Conservation (phyloP, 2,329 filamentous ascomycete species). For the Alternaria infectoria region DNA sequence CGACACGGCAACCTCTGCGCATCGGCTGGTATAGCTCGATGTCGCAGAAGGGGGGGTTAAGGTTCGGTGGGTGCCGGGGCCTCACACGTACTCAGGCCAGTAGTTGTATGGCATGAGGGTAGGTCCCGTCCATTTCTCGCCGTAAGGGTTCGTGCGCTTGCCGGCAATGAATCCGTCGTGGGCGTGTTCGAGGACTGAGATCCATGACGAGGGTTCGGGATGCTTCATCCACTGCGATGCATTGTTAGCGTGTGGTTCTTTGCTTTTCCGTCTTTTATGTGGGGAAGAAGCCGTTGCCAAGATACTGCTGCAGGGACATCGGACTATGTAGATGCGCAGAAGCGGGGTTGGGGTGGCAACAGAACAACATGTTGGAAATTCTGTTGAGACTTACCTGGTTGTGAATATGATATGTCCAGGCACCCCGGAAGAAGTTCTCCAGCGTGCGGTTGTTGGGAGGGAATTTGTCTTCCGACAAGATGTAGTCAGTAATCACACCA, state of each 20-base stretch:
- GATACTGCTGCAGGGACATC: conserved; percentile 8
- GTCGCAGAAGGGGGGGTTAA: not conserved
- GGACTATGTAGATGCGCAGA: not conserved
- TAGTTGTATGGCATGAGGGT: conserved; percentile 56
- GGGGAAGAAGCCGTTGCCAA: not conserved
- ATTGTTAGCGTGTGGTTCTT: conserved; percentile 27
- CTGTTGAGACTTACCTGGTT: conserved; percentile 56
- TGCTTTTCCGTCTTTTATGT: conserved; percentile 12
- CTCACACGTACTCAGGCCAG: conserved; percentile 58
- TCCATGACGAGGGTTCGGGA: conserved; percentile 63
- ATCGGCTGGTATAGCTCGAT: conserved; percentile 12
- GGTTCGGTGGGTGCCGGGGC: not conserved
- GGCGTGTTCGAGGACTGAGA: conserved; percentile 60
- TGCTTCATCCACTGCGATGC: conserved; percentile 59
- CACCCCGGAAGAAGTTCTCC: conserved; percentile 63
- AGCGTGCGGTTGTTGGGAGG: conserved; percentile 63
- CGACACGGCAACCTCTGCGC: conserved; percentile 27
- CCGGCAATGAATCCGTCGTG: conserved; percentile 62
- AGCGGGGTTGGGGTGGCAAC: conserved; percentile 1
- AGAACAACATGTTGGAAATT: not conserved
- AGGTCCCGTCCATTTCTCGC: conserved; percentile 61
- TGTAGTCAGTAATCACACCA: conserved; percentile 54
- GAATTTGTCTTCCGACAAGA: conserved; percentile 58
- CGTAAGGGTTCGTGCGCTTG: conserved; percentile 59
- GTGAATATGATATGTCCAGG: conserved; percentile 65